phyloP scores from a whole-genome alignment of 192 early-diverging fungal species.

The Spinellus fusiger region DNA sequence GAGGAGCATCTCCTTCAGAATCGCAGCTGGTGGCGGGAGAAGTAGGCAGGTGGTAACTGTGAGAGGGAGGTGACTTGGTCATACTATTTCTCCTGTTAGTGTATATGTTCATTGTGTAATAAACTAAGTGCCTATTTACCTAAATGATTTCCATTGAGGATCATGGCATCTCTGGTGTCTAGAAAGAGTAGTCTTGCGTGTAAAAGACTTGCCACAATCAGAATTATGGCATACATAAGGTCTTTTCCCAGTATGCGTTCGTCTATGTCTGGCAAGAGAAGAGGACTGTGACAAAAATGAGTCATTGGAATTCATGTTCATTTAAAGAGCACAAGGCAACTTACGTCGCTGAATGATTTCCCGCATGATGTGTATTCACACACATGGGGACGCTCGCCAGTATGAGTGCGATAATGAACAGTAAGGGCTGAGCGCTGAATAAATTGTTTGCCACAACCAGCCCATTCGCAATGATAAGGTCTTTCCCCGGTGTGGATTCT shows the following conservation, averaged over 20 bases:
- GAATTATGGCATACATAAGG: slow-evolving; percentile 64
- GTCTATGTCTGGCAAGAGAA: slow-evolving; percentile 70
- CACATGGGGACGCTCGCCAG: slow-evolving; percentile 60
- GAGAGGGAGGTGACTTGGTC: slow-evolving; percentile 1
- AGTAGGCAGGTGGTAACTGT: slow-evolving; percentile 7
- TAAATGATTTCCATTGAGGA: slow-evolving; percentile 39
- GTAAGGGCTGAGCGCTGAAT: slow-evolving; percentile 55
- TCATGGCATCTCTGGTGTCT: slow-evolving; percentile 55
- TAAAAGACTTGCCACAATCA: slow-evolving; percentile 72
- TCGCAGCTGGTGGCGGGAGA: slow-evolving; percentile 26
- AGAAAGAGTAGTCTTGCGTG: slow-evolving; percentile 58
- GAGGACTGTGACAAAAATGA: slow-evolving; percentile 44
- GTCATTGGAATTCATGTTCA: neutral
- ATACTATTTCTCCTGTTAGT: too few relatives aligned
- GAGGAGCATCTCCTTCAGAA: slow-evolving; percentile 32
- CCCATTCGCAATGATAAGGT: slow-evolving; percentile 45
- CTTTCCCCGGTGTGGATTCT: slow-evolving; percentile 56
- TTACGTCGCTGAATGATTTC: slow-evolving; percentile 65
- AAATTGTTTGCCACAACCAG: slow-evolving; percentile 47
- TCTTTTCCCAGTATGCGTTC: slow-evolving; percentile 73
- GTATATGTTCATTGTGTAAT: neutral
- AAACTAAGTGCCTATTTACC: slow-evolving; percentile 19
- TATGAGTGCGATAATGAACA: slow-evolving; percentile 56
- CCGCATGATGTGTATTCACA: slow-evolving; percentile 56
- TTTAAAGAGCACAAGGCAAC: slow-evolving; percentile 5